A percentile compares a stretch with the other conserved stretches of the same genome.
phyloP scores from a whole-genome alignment of 2,329 filamentous ascomycete genomes.

The Botrytis tulipae region DNA sequence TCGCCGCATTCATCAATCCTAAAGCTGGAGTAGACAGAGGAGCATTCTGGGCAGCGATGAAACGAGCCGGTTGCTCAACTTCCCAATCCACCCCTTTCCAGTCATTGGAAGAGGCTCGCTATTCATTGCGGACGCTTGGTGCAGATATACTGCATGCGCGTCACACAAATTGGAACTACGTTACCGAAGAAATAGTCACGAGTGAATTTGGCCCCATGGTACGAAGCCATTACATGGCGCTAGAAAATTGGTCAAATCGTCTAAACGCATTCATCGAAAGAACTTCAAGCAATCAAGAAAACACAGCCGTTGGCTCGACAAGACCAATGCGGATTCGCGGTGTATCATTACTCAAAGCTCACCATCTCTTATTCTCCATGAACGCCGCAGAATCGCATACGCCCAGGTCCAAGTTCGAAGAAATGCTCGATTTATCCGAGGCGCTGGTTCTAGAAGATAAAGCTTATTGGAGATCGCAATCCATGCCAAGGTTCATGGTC shows the following conservation, averaged over 20 bases:
- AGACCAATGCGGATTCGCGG: slow-evolving; percentile 44
- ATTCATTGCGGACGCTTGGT: slow-evolving; percentile 56
- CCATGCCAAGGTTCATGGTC: slow-evolving; percentile 16
- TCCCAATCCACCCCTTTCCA: slow-evolving; percentile 41
- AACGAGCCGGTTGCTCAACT: slow-evolving; percentile 23
- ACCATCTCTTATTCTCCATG: slow-evolving; percentile 30
- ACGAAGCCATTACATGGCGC: slow-evolving; percentile 49
- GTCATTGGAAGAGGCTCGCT: slow-evolving; percentile 53
- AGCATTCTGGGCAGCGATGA: slow-evolving; percentile 30
- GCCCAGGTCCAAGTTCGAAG: slow-evolving; percentile 28
- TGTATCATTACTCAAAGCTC: slow-evolving; percentile 44
- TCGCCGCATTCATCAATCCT: slow-evolving; percentile 34
- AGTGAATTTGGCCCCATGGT: slow-evolving; percentile 50
- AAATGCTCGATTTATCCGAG: slow-evolving; percentile 31
- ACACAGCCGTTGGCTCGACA: not conserved
- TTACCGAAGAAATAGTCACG: slow-evolving; percentile 39
- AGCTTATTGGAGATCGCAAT: not conserved
- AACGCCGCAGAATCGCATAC: slow-evolving; percentile 24
- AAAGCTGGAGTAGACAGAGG: slow-evolving; percentile 27
- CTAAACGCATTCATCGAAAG: slow-evolving; percentile 26
- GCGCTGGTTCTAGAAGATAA: slow-evolving; percentile 18
- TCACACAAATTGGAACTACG: slow-evolving; percentile 34
- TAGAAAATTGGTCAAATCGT: slow-evolving; percentile 28
- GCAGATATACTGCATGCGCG: slow-evolving; percentile 54
- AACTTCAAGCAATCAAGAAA: not conserved